Evolutionary conservation across 495 filamentous ascomycete species (phyloP).

Genomic region (Neurospora sp.): DNA sequence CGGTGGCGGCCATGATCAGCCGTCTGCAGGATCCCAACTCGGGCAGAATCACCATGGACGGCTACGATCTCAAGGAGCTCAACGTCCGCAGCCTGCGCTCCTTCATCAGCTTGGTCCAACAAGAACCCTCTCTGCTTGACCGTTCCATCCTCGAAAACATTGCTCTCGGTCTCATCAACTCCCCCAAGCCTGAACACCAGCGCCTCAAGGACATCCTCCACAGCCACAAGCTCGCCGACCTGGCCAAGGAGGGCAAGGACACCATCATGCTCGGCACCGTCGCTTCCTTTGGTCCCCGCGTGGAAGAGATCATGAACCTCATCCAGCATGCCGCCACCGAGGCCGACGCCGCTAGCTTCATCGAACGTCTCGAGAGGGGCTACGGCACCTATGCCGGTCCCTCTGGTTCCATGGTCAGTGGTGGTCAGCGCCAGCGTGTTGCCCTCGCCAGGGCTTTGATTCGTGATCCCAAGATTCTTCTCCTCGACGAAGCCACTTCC

Average conservation of each 20-base stretch:
- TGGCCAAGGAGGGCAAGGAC: conserved; percentile 9
- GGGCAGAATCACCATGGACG: conserved; percentile 68
- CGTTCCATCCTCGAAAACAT: conserved; percentile 80
- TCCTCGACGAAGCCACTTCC: conserved; percentile 87
- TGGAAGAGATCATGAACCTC: conserved; percentile 51
- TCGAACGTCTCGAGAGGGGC: conserved; percentile 65
- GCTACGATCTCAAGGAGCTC: conserved; percentile 61
- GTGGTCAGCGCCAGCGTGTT: conserved; percentile 91
- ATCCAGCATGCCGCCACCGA: conserved; percentile 70
- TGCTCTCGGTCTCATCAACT: conserved; percentile 75
- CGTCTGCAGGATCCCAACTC: conserved; percentile 78
- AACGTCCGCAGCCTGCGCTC: conserved; percentile 80
- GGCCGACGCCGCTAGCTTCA: conserved; percentile 85
- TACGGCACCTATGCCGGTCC: conserved; percentile 89
- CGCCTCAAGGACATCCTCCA: conserved; percentile 18
- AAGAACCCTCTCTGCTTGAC: conserved; percentile 69
- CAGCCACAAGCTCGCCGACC: conserved; percentile 6
- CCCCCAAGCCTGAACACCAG: conserved; percentile 51
- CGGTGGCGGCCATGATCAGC: conserved; percentile 78
- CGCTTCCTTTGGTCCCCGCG: neutral
- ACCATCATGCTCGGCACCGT: neutral
- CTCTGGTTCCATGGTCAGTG: conserved; percentile 75
- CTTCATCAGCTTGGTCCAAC: conserved; percentile 73
- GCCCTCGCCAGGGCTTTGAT: conserved; percentile 73
- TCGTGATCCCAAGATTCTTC: conserved; percentile 73